Evolutionary conservation across 2,329 filamentous ascomycete genomes (phyloP), one percentile per base, ranked within the genome.

Genomic region (Chrysoporthe deuterocubensis): DNA sequence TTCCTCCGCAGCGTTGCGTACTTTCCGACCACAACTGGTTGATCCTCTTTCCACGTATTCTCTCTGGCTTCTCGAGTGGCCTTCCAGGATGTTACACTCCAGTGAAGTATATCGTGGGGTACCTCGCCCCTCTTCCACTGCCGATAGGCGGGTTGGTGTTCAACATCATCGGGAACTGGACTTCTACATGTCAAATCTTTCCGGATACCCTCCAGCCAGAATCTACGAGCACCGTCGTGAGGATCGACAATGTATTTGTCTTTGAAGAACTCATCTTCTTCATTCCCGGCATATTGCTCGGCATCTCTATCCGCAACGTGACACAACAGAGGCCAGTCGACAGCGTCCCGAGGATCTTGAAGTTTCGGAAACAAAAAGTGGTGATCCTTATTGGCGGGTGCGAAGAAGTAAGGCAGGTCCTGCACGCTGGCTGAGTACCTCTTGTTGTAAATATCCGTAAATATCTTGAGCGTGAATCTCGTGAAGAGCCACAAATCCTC

Each of bases 371-470:
- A 75, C 50, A 73, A 67, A 32, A 73, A 76, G 18, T 68, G 69
- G 57, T 82, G 80, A 0, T 48, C 54, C 11, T 73, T 52, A 0
- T 21, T 61, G 9, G 79, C 74, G 0, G 96, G 95, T 0, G 89
- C 91, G 16, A 97, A 75, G 81, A 94, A 97, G 77, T 97, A 99
- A 0, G 94, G 90, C 76, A 97, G 85, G 40, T 90, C 88, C 0
- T 83, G 78, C 0, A 82, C 72, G 18, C 88, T 83, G 0, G 86
- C 81, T 61, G 92, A 88, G 73, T 93, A 99, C 3, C 84, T 83
- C 77, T 99, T 99, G 77, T 94, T 95, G 81, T 97, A 98, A 0
- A 97, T 82, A 72, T 98, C 93, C 18, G 87, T 81, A 77, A 96
- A 97, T 0, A 96, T 78, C 4, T 86, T 84, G 52, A 96, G 80